phyloP scores from a whole-genome alignment of 768 basidiomycete genomes.

The Boletus sensibilis region DNA sequence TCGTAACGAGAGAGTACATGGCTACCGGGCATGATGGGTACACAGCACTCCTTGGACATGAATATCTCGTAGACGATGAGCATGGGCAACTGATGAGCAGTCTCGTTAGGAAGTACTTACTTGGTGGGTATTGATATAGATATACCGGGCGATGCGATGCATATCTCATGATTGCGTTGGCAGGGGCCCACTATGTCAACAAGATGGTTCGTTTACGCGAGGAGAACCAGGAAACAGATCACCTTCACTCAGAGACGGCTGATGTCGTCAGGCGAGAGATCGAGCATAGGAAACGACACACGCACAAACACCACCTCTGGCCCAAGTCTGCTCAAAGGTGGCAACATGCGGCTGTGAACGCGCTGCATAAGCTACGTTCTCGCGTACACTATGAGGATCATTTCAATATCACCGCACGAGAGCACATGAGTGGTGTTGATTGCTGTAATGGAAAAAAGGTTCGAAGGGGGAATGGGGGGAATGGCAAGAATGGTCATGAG shows the following conservation, averaged over 20 bases:
- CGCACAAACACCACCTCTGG: slow-evolving; percentile 19
- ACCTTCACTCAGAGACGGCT: slow-evolving; percentile 45
- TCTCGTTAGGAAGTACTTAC: slow-evolving; percentile 79
- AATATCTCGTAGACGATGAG: slow-evolving; percentile 80
- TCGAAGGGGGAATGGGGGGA: slow-evolving; percentile 35
- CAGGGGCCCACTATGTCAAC: slow-evolving; percentile 76
- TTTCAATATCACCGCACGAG: slow-evolving; percentile 56
- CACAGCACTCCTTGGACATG: slow-evolving; percentile 58
- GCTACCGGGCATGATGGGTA: slow-evolving; percentile 84
- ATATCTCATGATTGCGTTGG: slow-evolving; percentile 10
- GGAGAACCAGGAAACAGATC: slow-evolving; percentile 26
- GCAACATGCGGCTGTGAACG: slow-evolving; percentile 45
- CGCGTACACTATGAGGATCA: slow-evolving; percentile 55
- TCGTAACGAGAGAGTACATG: slow-evolving; percentile 89
- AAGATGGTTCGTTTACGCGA: slow-evolving; percentile 46
- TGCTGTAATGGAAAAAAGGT: slow-evolving; percentile 59
- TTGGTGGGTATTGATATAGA: slow-evolving; percentile 48
- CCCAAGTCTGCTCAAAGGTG: slow-evolving; percentile 41
- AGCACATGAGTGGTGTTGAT: slow-evolving; percentile 81
- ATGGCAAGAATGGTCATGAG: slow-evolving; percentile 11
- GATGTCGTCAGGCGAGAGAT: slow-evolving; percentile 49
- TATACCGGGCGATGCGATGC: background rate
- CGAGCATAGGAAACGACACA: slow-evolving; percentile 36
- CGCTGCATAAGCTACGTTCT: slow-evolving; percentile 47
- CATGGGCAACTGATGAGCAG: slow-evolving; percentile 73